phyloP scores from a whole-genome alignment of 495 filamentous ascomycete species.

The Sphaerosporella brunnea region DNA sequence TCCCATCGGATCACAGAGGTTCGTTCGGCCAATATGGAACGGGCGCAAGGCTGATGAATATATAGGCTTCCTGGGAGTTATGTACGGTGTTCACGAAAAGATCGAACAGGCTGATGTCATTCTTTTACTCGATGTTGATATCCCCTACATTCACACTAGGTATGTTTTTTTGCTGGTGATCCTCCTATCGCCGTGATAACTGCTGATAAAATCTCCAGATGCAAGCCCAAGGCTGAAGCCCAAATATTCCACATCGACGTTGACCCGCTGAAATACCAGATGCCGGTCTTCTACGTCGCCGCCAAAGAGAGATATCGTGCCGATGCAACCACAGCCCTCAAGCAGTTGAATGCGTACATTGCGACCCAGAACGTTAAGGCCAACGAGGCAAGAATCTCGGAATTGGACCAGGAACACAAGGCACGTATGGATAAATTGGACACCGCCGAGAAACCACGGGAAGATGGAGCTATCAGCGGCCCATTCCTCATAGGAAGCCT shows the following conservation, averaged over 20 bases:
- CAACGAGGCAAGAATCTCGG: background rate
- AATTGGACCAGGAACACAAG: background rate
- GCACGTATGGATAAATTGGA: background rate
- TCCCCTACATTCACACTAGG: slow-evolving; percentile 52
- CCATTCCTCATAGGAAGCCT: background rate
- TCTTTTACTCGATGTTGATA: slow-evolving; percentile 69
- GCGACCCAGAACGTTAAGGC: slow-evolving; percentile 14
- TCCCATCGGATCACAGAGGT: slow-evolving; percentile 56
- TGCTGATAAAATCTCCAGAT: background rate
- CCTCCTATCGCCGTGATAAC: background rate
- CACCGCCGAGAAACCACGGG: slow-evolving; percentile 26
- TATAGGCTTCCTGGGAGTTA: slow-evolving; percentile 42
- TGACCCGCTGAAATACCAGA: slow-evolving; percentile 74
- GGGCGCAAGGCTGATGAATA: background rate
- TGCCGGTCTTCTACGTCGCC: slow-evolving; percentile 64
- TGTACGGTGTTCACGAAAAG: slow-evolving; percentile 56
- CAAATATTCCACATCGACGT: slow-evolving; percentile 70
- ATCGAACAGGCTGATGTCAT: slow-evolving; percentile 71
- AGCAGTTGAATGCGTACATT: slow-evolving; percentile 44
- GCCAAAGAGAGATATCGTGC: slow-evolving; percentile 59
- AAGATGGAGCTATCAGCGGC: slow-evolving; percentile 24
- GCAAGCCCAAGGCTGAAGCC: slow-evolving; percentile 27
- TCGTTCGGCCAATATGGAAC: background rate
- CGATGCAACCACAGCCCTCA: slow-evolving; percentile 51
- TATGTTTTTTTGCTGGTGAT: slow-evolving; percentile 27